These are phyloP conservation scores for Picea glauca DNA, from an alignment of 75 land plant genomes.

Conservation along the genomic window DNA sequence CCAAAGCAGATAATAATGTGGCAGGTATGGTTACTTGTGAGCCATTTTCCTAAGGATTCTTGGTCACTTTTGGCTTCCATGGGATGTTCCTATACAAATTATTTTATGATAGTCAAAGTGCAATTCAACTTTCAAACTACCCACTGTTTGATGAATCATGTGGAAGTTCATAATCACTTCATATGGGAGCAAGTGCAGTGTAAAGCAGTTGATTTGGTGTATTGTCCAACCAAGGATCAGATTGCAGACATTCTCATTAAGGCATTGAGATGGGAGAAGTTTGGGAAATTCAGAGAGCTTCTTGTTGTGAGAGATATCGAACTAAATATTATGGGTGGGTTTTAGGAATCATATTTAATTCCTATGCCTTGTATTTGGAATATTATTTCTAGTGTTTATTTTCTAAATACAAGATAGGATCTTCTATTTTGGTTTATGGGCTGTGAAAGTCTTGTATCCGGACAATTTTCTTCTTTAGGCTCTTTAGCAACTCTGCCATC, in stretches of 20 bases:
- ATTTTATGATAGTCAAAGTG: neutral
- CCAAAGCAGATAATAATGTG: neutral
- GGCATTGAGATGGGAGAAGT: neutral
- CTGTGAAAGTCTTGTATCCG: neutral
- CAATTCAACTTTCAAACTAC: neutral
- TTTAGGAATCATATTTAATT: neutral
- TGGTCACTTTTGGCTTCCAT: neutral
- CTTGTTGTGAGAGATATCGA: neutral
- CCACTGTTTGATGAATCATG: neutral
- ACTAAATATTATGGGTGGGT: neutral
- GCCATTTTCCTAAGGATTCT: neutral
- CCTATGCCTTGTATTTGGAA: neutral
- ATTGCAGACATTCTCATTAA: neutral
- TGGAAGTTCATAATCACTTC: neutral
- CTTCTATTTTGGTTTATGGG: neutral
- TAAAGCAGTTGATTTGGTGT: neutral
- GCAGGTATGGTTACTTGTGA: neutral
- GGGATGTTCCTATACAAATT: neutral
- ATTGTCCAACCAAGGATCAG: neutral
- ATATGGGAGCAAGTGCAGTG: neutral
- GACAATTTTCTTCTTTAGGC: neutral
- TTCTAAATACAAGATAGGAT: neutral
- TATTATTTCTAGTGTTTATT: neutral
- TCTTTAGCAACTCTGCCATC: neutral
- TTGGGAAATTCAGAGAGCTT: neutral